Percentiles rank a stretch among this genome's conserved stretches.
These are phyloP conservation scores for Komagataella populi DNA, from an alignment of 805 yeast species.

Conservation along the genomic window DNA sequence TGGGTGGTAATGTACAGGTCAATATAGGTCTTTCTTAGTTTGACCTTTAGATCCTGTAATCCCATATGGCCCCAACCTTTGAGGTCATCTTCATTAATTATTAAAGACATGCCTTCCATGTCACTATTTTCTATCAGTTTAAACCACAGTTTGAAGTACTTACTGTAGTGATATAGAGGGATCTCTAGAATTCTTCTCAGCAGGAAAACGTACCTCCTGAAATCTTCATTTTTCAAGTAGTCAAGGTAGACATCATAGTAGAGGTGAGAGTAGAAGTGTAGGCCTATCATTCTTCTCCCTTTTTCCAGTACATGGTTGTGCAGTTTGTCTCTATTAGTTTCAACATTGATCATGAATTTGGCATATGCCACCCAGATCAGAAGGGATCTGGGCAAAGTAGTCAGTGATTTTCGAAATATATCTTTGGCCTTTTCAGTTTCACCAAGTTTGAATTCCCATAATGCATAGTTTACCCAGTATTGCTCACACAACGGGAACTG, in stretches of 20 bases:
- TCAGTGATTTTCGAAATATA: conserved; percentile 26
- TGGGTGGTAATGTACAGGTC: conserved; percentile 46
- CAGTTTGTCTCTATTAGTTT: conserved; percentile 17
- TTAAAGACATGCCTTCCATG: conserved; percentile 11
- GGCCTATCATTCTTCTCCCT: conserved; percentile 36
- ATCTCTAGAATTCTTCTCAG: conserved; percentile 37
- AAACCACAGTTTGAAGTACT: conserved; percentile 26
- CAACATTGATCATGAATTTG: conserved; percentile 20
- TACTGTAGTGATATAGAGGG: conserved; percentile 40
- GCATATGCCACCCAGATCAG: conserved; percentile 39
- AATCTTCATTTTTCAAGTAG: conserved; percentile 19
- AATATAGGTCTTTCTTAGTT: conserved; percentile 30
- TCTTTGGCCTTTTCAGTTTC: conserved; percentile 20
- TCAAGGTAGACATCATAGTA: conserved; percentile 37
- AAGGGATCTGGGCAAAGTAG: conserved; percentile 26
- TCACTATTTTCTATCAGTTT: conserved; percentile 20
- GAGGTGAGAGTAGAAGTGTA: conserved; percentile 34
- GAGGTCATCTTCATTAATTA: conserved; percentile 10
- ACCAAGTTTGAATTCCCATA: conserved; percentile 30
- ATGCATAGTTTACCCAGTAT: conserved; percentile 46
- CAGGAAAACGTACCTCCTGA: conserved; percentile 23
- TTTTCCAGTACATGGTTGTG: conserved; percentile 23
- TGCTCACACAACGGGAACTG: conserved; percentile 36
- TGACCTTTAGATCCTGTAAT: conserved; percentile 17
- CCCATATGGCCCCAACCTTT: conserved; percentile 4